phyloP scores from a whole-genome alignment of 768 basidiomycete genomes.

The Russula abietina region DNA sequence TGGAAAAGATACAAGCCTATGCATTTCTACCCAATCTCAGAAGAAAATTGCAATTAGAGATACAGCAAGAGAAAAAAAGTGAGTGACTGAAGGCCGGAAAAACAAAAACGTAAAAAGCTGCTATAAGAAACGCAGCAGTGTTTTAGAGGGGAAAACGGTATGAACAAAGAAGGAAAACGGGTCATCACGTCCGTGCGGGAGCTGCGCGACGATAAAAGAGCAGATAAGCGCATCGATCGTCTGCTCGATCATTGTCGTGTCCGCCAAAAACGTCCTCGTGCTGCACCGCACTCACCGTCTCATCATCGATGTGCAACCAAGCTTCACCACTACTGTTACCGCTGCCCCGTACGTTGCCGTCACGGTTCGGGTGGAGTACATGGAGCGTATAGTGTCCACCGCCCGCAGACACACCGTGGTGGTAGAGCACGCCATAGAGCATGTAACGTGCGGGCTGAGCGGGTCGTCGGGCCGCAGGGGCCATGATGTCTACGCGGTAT shows the following conservation, averaged over 20 bases:
- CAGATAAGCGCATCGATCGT: conserved; percentile 78
- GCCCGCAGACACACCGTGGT: conserved; percentile 84
- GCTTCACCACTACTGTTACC: conserved; percentile 40
- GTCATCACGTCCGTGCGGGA: conserved; percentile 26
- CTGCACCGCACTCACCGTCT: conserved; percentile 69
- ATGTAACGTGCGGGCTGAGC: conserved; percentile 59
- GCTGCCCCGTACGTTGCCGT: conserved; percentile 28
- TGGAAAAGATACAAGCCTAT: conserved; percentile 12
- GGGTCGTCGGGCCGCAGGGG: conserved; percentile 39
- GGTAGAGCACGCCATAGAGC: conserved; percentile 87
- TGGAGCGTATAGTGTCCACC: conserved; percentile 96
- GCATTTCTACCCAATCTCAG: conserved; percentile 16
- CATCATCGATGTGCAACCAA: conserved; percentile 95
- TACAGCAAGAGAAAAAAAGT: conserved; percentile 13
- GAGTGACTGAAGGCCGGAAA: neutral
- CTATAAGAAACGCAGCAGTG: neutral
- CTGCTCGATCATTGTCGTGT: conserved; percentile 32
- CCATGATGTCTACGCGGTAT: conserved; percentile 12
- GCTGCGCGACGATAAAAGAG: conserved; percentile 73
- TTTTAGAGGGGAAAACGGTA: neutral
- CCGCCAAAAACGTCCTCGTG: conserved; percentile 65
- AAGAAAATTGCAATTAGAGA: conserved; percentile 17
- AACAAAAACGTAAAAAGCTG: neutral
- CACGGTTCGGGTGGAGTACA: conserved; percentile 69
- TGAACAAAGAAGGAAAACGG: neutral